Conservation (phyloP, 1,284 basidiomycete genomes). For the Cutaneotrichosporon sp. region DNA sequence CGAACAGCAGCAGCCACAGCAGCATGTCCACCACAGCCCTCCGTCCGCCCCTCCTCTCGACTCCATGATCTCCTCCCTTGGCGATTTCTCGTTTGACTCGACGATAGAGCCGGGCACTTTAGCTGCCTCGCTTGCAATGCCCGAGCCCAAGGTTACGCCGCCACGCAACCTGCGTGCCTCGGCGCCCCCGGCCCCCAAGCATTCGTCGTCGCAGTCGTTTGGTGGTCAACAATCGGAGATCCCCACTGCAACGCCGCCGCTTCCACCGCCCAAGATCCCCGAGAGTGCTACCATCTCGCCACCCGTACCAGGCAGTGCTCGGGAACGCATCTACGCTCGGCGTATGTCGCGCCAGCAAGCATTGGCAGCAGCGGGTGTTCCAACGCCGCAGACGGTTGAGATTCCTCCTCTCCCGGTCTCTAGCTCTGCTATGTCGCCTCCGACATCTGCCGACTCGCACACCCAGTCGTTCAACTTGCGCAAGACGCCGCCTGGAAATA, state of each 20-base stretch:
- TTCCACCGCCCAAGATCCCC: slow-evolving; percentile 2
- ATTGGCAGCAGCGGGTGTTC: slow-evolving; percentile 6
- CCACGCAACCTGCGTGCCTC: slow-evolving; percentile 24
- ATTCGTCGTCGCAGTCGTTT: slow-evolving; percentile 2
- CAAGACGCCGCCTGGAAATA: slow-evolving; percentile 38
- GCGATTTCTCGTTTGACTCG: slow-evolving; percentile 46
- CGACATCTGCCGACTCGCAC: slow-evolving; percentile 41
- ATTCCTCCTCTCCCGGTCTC: slow-evolving; percentile 16
- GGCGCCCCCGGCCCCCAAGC: slow-evolving; percentile 26
- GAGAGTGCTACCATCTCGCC: slow-evolving; percentile 4
- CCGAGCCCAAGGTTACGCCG: slow-evolving; percentile 3
- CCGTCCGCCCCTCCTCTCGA: slow-evolving; percentile 12
- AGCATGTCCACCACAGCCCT: neutral
- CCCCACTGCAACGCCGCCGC: neutral
- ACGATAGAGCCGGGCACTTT: slow-evolving; percentile 38
- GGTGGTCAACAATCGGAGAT: slow-evolving; percentile 2
- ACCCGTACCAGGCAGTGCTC: slow-evolving; percentile 39
- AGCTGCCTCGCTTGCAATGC: slow-evolving; percentile 39
- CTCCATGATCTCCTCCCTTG: slow-evolving; percentile 30
- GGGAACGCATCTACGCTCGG: slow-evolving; percentile 45
- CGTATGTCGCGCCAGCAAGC: slow-evolving; percentile 28
- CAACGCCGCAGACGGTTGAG: slow-evolving; percentile 17
- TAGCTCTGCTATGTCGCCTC: slow-evolving; percentile 25
- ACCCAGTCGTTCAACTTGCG: slow-evolving; percentile 27
- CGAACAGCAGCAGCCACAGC: neutral